Evolutionary conservation across 2,329 filamentous ascomycete species (phyloP).

Genomic region (Penicillium sp.): DNA sequence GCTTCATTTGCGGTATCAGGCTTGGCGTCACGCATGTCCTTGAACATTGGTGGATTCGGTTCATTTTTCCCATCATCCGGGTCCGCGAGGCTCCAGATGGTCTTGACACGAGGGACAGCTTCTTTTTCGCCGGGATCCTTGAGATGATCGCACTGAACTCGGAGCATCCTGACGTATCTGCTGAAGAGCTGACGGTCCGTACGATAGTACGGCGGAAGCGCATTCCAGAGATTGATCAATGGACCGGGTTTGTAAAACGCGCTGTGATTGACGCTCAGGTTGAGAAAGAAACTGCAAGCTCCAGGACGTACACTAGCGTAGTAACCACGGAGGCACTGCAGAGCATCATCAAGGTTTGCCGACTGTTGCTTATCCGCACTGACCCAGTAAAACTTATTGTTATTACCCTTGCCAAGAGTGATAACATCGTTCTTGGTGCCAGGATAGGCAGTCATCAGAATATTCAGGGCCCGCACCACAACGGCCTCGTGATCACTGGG

Average conservation of each 20-base stretch:
- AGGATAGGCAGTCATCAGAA: slow-evolving; percentile 22
- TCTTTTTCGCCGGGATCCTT: slow-evolving; percentile 2
- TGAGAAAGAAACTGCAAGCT: slow-evolving; percentile 20
- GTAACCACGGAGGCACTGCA: slow-evolving; percentile 26
- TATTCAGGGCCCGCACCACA: slow-evolving; percentile 21
- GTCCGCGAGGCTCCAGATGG: slow-evolving; percentile 19
- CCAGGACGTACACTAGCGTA: slow-evolving; percentile 26
- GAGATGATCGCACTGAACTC: slow-evolving; percentile 19
- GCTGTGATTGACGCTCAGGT: slow-evolving; percentile 28
- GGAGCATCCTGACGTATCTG: slow-evolving; percentile 18
- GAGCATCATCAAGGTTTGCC: slow-evolving; percentile 11
- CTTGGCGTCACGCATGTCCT: too few relatives aligned
- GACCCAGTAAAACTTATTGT: slow-evolving; percentile 26
- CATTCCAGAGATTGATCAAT: neutral
- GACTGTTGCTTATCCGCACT: slow-evolving; percentile 13
- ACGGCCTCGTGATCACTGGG: slow-evolving; percentile 3
- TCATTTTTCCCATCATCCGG: slow-evolving; percentile 14
- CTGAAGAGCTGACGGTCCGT: neutral
- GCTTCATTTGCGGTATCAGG: too few relatives aligned
- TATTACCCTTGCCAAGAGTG: slow-evolving; percentile 21
- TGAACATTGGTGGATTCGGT: slow-evolving; percentile 10
- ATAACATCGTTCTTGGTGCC: slow-evolving; percentile 5
- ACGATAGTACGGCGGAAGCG: neutral
- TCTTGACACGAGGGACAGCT: slow-evolving; percentile 1
- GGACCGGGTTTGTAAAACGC: slow-evolving; percentile 17